A percentile compares a stretch with the other conserved stretches of the same genome.
Conservation (phyloP, 1,284 basidiomycete species). For the Serendipita sp. region DNA sequence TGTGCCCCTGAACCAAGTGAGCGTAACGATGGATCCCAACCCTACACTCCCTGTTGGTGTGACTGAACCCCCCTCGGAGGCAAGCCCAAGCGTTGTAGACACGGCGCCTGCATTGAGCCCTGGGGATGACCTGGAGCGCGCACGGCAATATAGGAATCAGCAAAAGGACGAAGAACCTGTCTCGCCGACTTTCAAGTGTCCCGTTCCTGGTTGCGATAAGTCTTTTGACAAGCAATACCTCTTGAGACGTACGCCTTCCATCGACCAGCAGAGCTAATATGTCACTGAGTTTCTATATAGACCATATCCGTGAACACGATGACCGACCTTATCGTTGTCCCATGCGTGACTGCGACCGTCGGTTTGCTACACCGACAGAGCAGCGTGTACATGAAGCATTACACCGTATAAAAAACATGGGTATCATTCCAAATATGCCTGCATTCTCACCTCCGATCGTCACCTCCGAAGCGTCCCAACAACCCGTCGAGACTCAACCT, state of each 20-base stretch:
- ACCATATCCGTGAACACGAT: constrained; percentile 5
- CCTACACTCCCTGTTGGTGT: too few species aligned
- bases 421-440: not conserved
- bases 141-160: not conserved
- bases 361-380: not conserved
- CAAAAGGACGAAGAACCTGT: not conserved
- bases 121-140: not conserved
- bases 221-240: constrained; percentile 2
- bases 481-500: not conserved
- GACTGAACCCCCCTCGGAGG: not conserved
- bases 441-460: not conserved
- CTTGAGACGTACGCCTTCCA: not conserved
- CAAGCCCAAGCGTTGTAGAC: not conserved
- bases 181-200: not conserved
- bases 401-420: constrained; percentile 1
- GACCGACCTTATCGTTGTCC: constrained; percentile 6
- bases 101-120: not conserved
- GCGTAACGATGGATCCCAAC: not conserved
- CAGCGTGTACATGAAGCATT: constrained; percentile 1
- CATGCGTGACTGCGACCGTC: constrained; percentile 3
- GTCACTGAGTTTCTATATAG: not conserved
- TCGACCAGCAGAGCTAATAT: not conserved
- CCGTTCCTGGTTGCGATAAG: not conserved
- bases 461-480: not conserved
- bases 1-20: not conserved